Base-by-base conservation (phyloP, 116 monocot genomes). In the Iris pallida region DNA sequence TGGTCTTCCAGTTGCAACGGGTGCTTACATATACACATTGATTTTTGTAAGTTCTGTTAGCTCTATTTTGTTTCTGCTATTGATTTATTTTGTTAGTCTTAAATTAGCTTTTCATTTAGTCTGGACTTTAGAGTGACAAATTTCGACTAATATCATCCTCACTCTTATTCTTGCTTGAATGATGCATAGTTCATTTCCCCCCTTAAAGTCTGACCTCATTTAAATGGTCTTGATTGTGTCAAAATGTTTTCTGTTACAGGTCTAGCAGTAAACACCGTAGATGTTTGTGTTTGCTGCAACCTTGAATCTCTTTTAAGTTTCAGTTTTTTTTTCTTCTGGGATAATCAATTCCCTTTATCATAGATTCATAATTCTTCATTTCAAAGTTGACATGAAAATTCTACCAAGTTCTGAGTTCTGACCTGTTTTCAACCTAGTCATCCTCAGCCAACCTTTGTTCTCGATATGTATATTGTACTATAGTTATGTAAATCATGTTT, bases 21-120 rank as follows among this genome's bases (percentile, higher is more conserved):
- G 80, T 86, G 95, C 89, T 65, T 91, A 91, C 56, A 53, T 86
- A n/a, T 95, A 89, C 64, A 95, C 95, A 57, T 61, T 89, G 47
- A 84, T 91, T 71, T 95, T 91, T 89, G 95, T 95, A 86, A 88
- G 91, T 80, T 66, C 44, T 13, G 49, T 71, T 30, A 6, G 6
- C 45, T 17, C 43, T 44, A 6, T 5, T 5, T 13, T 61, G 43
- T 0, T 5, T 1, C 1, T 61, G 13, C 13, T 51, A 9, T 0
- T 51, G 49, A 51, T 51, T 51, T 51, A 9, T 7, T 51, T 13
- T 9, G 0, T 7, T 9, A 51, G 7, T 13, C 13, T 7, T 51
- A 9, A 51, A 51, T 51, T 51, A 13, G 4, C 13, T 51, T 51
- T 51, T 51, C 49, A 51, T 51, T 1, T 51, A 51, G 7, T 13